A percentile compares a stretch with the other conserved stretches of the same genome.
phyloP scores from a whole-genome alignment of 441 rosid species.

The Populus trichocarpa region DNA sequence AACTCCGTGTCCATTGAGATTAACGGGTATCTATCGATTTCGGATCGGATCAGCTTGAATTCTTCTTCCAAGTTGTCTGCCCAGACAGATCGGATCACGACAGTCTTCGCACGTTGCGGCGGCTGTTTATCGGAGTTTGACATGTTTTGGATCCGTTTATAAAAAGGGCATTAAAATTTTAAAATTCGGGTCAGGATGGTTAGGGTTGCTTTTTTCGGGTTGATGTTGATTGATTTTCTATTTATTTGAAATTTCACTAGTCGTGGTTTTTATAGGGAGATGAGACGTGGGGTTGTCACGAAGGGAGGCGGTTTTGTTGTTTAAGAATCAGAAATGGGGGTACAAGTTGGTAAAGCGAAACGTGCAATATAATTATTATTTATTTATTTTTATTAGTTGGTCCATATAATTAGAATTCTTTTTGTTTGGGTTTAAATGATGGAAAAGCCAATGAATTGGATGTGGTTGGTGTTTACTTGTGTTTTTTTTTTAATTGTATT shows the following conservation, averaged over 20 bases:
- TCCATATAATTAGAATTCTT: too few relatives aligned
- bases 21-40: constrained; percentile 37
- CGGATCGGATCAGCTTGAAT: constrained; percentile 36
- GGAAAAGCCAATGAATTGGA: too few relatives aligned
- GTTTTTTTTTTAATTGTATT: too few relatives aligned
- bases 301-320: not conserved
- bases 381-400: too few relatives aligned
- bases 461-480: not conserved
- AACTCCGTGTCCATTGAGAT: constrained; percentile 72
- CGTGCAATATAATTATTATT: not conserved
- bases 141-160: not conserved
- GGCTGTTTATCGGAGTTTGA: constrained; percentile 11
- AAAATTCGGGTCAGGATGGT: not conserved
- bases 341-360: not conserved
- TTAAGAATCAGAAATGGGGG: not conserved
- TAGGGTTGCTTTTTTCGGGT: not conserved
- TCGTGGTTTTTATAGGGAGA: not conserved
- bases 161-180: not conserved
- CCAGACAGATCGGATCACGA: constrained; percentile 49
- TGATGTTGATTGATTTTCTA: not conserved
- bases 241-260: not conserved
- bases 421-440: not conserved
- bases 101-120: constrained; percentile 4
- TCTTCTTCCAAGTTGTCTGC: constrained; percentile 41
- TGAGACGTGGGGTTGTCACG: not conserved